phyloP scores from a whole-genome alignment of 257 asterid species.

The Nicotiana paniculata region DNA sequence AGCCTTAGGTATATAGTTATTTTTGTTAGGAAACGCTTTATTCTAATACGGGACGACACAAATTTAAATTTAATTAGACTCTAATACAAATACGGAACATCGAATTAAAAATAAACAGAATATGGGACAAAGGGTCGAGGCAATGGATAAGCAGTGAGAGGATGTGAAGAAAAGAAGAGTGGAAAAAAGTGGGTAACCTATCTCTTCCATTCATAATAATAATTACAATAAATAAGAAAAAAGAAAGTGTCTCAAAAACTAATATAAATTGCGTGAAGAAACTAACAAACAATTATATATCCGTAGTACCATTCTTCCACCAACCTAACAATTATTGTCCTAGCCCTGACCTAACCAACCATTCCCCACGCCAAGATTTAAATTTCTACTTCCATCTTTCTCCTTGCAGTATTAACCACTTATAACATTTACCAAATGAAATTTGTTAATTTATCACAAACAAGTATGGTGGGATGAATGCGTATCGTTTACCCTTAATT shows the following conservation, averaged over 20 bases:
- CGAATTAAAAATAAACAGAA: too few species aligned
- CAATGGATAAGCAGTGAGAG: constrained; percentile 68
- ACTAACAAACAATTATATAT: constrained; percentile 18
- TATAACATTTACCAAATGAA: too few species aligned
- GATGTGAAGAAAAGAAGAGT: constrained; percentile 52
- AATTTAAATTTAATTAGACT: too few species aligned
- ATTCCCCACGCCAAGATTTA: neutral
- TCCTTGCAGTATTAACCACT: too few species aligned
- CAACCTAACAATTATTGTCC: constrained; percentile 47
- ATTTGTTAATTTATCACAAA: too few species aligned
- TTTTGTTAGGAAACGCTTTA: too few species aligned
- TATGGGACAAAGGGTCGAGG: neutral
- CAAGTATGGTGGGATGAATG: too few species aligned
- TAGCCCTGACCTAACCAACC: constrained; percentile 53
- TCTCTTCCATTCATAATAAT: constrained; percentile 24
- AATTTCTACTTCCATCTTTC: neutral
- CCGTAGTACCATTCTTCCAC: constrained; percentile 30
- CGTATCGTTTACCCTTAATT: too few species aligned
- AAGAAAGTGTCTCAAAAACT: neutral
- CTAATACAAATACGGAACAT: neutral
- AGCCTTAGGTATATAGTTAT: too few species aligned
- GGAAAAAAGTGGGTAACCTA: constrained; percentile 32
- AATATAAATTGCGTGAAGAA: constrained; percentile 33
- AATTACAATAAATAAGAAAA: neutral
- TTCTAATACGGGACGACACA: accelerated